Evolutionary conservation across 2,329 filamentous ascomycete genomes (phyloP).

Genomic region (Fusarium keratoplasticum): DNA sequence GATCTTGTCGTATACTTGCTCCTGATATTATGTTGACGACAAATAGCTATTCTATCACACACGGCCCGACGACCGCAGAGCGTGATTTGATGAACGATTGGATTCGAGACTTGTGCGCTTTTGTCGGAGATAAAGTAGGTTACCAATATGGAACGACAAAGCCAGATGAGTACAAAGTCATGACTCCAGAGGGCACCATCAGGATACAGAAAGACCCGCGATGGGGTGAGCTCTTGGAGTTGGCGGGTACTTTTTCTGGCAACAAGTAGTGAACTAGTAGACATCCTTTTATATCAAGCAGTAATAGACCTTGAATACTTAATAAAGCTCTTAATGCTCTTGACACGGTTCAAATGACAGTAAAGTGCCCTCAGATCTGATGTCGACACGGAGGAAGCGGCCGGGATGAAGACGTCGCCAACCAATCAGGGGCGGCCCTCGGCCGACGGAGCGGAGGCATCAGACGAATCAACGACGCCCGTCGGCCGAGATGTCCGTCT

Average conservation of each 20-base stretch:
- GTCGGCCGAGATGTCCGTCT: not conserved
- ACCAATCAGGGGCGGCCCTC: not conserved
- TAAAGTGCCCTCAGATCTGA: not conserved
- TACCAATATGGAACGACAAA: slow-evolving; percentile 1
- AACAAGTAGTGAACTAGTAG: rapidly evolving
- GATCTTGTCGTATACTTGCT: not conserved
- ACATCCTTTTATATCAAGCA: not conserved
- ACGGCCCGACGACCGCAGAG: slow-evolving; percentile 1
- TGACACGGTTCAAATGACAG: not conserved
- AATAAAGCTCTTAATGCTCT: not conserved
- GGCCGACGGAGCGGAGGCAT: not conserved
- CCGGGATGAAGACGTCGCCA: not conserved
- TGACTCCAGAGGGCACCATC: slow-evolving; percentile 6
- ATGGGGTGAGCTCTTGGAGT: slow-evolving; percentile 12
- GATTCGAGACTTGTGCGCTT: slow-evolving; percentile 13
- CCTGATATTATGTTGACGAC: not conserved
- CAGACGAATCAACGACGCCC: not conserved
- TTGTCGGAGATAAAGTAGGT: not conserved
- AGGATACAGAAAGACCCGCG: slow-evolving; percentile 4
- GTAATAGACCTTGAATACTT: not conserved
- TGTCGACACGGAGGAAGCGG: not conserved
- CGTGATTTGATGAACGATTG: slow-evolving; percentile 12
- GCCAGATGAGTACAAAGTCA: slow-evolving; percentile 17
- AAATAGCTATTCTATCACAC: slow-evolving; percentile 16
- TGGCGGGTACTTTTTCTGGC: slow-evolving; percentile 19